Percentiles rank a stretch among this genome's conserved stretches.
Conservation (phyloP, 306 rosid genomes). For the Cucumis hystrix region DNA sequence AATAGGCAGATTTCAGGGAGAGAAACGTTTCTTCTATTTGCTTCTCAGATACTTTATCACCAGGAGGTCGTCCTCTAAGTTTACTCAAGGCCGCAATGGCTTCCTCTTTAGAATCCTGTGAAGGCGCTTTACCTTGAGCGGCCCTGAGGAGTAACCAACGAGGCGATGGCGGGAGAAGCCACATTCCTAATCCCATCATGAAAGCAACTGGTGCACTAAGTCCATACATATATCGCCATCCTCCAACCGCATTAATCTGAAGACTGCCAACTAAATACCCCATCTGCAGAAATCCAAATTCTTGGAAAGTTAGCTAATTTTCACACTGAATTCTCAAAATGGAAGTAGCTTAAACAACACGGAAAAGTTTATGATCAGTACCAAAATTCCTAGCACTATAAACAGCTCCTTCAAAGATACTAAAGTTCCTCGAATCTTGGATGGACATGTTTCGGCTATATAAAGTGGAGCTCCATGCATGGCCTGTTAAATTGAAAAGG, state of each 20-base stretch:
- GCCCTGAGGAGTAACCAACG: constrained; percentile 98
- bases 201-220: constrained; percentile 73
- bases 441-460: constrained; percentile 94
- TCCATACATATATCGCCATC: constrained; percentile 96
- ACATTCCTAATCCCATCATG: constrained; percentile 80
- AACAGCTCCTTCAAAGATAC: constrained; percentile 88
- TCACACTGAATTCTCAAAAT: neutral
- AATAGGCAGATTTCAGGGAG: constrained; percentile 59
- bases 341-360: constrained; percentile 5
- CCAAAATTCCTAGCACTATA: constrained; percentile 96
- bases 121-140: constrained; percentile 72
- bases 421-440: constrained; percentile 89
- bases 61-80: constrained; percentile 69
- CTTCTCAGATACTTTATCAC: constrained; percentile 62
- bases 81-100: constrained; percentile 57
- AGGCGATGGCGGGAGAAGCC: constrained; percentile 74
- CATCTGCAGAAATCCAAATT: constrained; percentile 34
- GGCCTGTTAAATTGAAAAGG: constrained; percentile 47
- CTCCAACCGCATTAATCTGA: constrained; percentile 60
- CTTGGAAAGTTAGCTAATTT: constrained; percentile 10
- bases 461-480: constrained; percentile 99
- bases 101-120: constrained; percentile 59
- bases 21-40: constrained; percentile 70
- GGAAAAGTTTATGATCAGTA: constrained; percentile 14
- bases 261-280: constrained; percentile 93